Conservation (phyloP, 1,284 basidiomycete genomes). For the Apiotrichum sp. region DNA sequence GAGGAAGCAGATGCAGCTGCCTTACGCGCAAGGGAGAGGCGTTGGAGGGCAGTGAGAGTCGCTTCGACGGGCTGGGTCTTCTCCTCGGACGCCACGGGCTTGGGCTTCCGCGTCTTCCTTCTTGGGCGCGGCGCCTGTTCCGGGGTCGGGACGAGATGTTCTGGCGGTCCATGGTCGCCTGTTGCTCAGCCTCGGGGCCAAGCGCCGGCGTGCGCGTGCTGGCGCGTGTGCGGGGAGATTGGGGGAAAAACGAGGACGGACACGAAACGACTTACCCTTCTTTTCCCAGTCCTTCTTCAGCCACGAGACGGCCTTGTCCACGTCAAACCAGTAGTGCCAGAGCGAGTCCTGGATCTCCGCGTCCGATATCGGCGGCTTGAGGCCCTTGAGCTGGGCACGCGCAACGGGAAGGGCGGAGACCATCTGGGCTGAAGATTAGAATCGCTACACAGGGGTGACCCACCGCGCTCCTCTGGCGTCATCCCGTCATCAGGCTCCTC, state of each 20-base stretch:
- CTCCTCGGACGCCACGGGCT: background rate
- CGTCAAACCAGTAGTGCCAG: slow-evolving; percentile 86
- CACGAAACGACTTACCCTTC: slow-evolving; percentile 63
- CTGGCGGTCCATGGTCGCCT: slow-evolving; percentile 25
- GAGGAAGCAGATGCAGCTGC: slow-evolving; percentile 7
- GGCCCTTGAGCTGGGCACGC: slow-evolving; percentile 60
- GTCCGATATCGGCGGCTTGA: slow-evolving; percentile 66
- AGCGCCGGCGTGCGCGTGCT: background rate
- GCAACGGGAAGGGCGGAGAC: slow-evolving; percentile 63
- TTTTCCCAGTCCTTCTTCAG: slow-evolving; percentile 56
- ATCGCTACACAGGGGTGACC: too few species aligned
- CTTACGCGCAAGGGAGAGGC: slow-evolving; percentile 54
- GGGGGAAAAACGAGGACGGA: background rate
- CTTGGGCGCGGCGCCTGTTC: slow-evolving; percentile 27
- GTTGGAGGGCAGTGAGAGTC: slow-evolving; percentile 62
- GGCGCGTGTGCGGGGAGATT: background rate
- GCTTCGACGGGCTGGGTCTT: slow-evolving; percentile 37
- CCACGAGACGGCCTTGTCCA: slow-evolving; percentile 68
- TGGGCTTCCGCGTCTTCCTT: background rate
- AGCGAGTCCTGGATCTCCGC: slow-evolving; percentile 69
- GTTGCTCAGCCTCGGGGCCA: slow-evolving; percentile 1
- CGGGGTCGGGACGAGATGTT: slow-evolving; percentile 31
- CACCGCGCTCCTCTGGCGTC: slow-evolving; percentile 30
- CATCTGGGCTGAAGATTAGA: slow-evolving; percentile 68
- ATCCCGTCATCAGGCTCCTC: slow-evolving; percentile 43